These are phyloP conservation scores for Mortierella alpina DNA, from an alignment of 192 early-diverging fungal genomes.

Conservation along the genomic window DNA sequence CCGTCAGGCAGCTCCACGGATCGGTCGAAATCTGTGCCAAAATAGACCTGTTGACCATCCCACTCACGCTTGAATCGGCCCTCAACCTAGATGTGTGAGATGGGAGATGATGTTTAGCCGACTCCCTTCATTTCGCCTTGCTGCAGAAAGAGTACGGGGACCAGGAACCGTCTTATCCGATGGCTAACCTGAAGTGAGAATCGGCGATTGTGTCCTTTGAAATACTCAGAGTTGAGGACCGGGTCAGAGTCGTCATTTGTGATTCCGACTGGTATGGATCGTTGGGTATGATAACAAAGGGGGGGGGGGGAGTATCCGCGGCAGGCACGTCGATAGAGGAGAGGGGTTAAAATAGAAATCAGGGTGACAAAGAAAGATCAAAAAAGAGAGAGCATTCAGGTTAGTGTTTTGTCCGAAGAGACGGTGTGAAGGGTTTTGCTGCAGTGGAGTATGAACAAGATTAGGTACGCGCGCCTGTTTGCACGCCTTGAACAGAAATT, in stretches of 20 bases:
- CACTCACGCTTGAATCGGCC: slow-evolving; percentile 46
- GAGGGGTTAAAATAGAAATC: slow-evolving; percentile 25
- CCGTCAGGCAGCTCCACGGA: slow-evolving; percentile 42
- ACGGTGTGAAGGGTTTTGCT: no score
- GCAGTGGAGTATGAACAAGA: slow-evolving; percentile 7
- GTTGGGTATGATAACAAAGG: neutral
- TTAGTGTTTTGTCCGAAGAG: neutral
- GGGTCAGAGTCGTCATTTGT: slow-evolving; percentile 52
- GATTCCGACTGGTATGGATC: slow-evolving; percentile 24
- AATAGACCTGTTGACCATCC: slow-evolving; percentile 45
- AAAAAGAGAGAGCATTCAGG: slow-evolving; percentile 5
- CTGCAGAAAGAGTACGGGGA: neutral
- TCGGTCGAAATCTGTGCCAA: slow-evolving; percentile 51
- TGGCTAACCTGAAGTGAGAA: slow-evolving; percentile 51
- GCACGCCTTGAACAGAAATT: no score
- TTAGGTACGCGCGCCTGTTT: neutral
- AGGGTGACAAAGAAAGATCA: neutral
- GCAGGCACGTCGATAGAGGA: neutral
- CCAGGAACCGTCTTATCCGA: neutral
- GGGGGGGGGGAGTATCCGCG: neutral
- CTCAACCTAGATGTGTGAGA: slow-evolving; percentile 23
- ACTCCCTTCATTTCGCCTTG: neutral
- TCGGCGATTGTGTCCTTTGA: slow-evolving; percentile 43
- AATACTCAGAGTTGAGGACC: slow-evolving; percentile 44
- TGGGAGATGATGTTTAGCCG: neutral